Base-by-base conservation (phyloP, 148 eudicot genomes). In the Vaccinium corymbosum region DNA sequence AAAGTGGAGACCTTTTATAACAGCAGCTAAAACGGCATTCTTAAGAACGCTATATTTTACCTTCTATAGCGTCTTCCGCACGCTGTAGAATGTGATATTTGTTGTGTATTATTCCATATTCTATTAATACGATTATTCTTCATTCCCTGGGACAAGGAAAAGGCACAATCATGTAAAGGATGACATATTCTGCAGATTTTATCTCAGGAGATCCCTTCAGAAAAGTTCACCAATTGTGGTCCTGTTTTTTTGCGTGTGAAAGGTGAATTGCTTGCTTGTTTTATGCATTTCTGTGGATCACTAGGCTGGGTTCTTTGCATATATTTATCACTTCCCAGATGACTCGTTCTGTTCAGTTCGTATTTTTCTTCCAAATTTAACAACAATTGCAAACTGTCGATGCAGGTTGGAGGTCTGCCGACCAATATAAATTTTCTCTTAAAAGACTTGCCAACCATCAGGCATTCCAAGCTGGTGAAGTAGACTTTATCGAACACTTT, bases 351-450 rank as follows among this genome's bases (percentile, higher is more conserved):
- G 11, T 35, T 53, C 48, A 32, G 20, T 19, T 14, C 4, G 15
- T 48, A 10, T 81, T 64, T 66, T 29, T 64, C 51, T 48, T 64
- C 56, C 49, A 6, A 10, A 49, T 81, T 48, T 70, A 52, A 16
- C 19, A 52, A 12, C 25, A 53, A 35, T 78, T 62, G 55, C 76
- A 51, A 62, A 72, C 46, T 84, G 76, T 72, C 81, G 84, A 13
- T 89, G 76, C 93, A 97, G 99, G 98, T 97, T 90, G 99, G 98
- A 76, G 99, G 99, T 83, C 80, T 97, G 87, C 98, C 98, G 38
- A 94, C 98, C 81, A 97, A 97, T 87, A 90, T 97, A 70, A 90
- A 87, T 85, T 97, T 97, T 87, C 94, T 97, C 77, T 80, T 66
- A 49, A 87, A n/a, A n/a, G 93, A 84, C 92, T 97, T 81, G 94